Evolutionary conservation across 1,284 basidiomycete genomes (phyloP), one percentile per base, ranked within the genome.

Genomic region (Rhodotorula sp.): DNA sequence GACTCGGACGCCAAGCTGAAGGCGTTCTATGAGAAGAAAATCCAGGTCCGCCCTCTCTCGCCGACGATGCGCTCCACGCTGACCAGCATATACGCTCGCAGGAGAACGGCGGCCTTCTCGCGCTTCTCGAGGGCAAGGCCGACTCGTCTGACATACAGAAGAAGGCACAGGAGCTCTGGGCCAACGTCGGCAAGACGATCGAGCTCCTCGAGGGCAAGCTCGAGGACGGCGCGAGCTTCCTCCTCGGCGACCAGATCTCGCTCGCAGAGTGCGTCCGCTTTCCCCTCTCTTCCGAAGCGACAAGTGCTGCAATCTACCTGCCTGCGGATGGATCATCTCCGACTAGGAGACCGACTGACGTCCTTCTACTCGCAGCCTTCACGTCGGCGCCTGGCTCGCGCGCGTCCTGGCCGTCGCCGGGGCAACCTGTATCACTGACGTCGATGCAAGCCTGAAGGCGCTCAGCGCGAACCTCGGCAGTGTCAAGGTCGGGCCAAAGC

Each of bases 361-460:
- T 10, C 29, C 0, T 44, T 27, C 53, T 27, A 39, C 32, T 17
- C 58, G 25, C 59, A 77, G 76, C 71, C 53, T 78, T 1, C 78
- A 78, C 67, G 74, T 63, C 54, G 76, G 75, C 41, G 76, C 76
- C 21, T 78, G 71, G 71, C 71, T 78, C 67, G 77, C 75, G 21
- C 73, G 78, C 17, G 68, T 78, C 58, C 67, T 77, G 39, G 76
- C 74, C 60, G 57, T 54, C 39, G 66, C 66, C 3, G 77, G 77
- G 17, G 73, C 75, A 5, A 74, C 66, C 25, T 55, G 61, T 10
- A 41, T 74, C 48, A 46, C 64, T 22, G 76, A 74, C 22, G 44
- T 71, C 50, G 62, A 73, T 8, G 37, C 65, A 17, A 53, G 66
- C 8, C 44, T 75, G 41, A 54, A 66, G 36, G 39, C 59, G 61